Base-by-base conservation (phyloP, 2,329 filamentous ascomycete species). In the Tolypocladium amazonense region DNA sequence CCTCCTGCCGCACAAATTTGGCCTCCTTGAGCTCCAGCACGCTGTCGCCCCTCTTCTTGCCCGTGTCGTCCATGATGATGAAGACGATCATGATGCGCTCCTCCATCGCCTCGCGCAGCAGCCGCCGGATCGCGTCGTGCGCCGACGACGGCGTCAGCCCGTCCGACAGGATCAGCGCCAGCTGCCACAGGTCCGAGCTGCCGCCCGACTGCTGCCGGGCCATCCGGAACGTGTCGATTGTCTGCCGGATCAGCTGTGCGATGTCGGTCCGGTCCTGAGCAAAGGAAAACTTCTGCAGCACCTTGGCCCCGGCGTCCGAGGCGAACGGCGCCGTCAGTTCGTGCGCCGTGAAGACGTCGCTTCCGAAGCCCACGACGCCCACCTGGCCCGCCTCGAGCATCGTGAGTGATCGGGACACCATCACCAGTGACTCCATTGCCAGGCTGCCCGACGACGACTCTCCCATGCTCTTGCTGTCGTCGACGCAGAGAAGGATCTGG, bases 11-110 rank as follows among this genome's bases (percentile, higher is more conserved):
- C 64, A 88, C 83, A 70, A 97, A 97, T 70, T 86, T 86, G 43
- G 92, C 93, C 73, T 92, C 88, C 72, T 92, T 91, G 67, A 97
- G 80, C 71, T 97, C 92, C 68, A 97, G 75, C 62, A 99, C 95
- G 67, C 86, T 89, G 62, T 85, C 81, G 55, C 80, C 81, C 70
- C 72, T 72, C 65, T 72, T 73, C 64, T 71, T 72, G 38, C 69
- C 68, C 25, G 75, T 77, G 66, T 84, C 81, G 77, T 99, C 94
- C 70, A 99, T 91, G 68, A 99, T 89, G 67, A 99, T 90, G 72
- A 99, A 99, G 7, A 99, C 93, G 63, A 97, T 87, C 90, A 99
- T 97, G 70, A 99, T 95, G 20, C 92, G 82, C 75, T 97, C 90
- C 73, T 97, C 92, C 69, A 92, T 86, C 1, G 94, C 93, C 73